phyloP scores from a whole-genome alignment of 1,284 basidiomycete genomes.

The Testicularia cyperi region DNA sequence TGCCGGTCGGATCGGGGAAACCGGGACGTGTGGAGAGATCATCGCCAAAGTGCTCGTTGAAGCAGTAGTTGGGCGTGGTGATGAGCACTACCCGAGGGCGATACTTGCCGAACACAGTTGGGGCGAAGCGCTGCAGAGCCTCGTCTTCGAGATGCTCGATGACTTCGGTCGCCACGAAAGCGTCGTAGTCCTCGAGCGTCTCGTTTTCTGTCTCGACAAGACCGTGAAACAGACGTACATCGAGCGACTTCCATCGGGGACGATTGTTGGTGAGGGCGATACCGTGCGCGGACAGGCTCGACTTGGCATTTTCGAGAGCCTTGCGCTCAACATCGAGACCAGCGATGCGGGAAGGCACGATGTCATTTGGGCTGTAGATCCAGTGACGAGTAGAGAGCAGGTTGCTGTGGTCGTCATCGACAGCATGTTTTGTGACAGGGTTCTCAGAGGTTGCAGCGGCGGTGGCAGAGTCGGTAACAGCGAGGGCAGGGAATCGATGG shows the following conservation, averaged over 20 bases:
- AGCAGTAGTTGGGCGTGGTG: slow-evolving; percentile 86
- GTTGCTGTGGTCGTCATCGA: slow-evolving; percentile 5
- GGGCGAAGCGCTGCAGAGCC: slow-evolving; percentile 75
- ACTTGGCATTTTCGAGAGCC: slow-evolving; percentile 36
- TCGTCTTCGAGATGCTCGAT: slow-evolving; percentile 81
- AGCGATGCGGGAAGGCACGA: slow-evolving; percentile 26
- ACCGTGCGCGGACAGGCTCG: slow-evolving; percentile 33
- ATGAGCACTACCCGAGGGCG: slow-evolving; percentile 76
- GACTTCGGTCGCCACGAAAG: slow-evolving; percentile 82
- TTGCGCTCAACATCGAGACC: slow-evolving; percentile 43
- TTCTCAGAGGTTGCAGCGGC: neutral
- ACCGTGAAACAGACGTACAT: slow-evolving; percentile 65
- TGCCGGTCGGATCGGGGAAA: slow-evolving; percentile 73
- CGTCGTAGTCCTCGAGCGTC: slow-evolving; percentile 73
- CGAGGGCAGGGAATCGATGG: slow-evolving; percentile 34
- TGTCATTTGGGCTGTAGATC: slow-evolving; percentile 37
- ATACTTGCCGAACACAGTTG: slow-evolving; percentile 78
- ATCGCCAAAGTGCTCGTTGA: slow-evolving; percentile 75
- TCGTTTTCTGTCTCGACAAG: slow-evolving; percentile 75
- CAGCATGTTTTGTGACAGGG: too few relatives aligned
- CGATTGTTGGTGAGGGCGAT: slow-evolving; percentile 30
- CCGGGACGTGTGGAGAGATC: slow-evolving; percentile 59
- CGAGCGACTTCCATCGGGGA: slow-evolving; percentile 39
- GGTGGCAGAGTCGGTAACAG: neutral
- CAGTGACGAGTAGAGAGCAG: slow-evolving; percentile 31